A percentile compares a stretch with the other conserved stretches of the same genome.
Conservation (phyloP, 768 basidiomycete species). For the Lentinula sp. region DNA sequence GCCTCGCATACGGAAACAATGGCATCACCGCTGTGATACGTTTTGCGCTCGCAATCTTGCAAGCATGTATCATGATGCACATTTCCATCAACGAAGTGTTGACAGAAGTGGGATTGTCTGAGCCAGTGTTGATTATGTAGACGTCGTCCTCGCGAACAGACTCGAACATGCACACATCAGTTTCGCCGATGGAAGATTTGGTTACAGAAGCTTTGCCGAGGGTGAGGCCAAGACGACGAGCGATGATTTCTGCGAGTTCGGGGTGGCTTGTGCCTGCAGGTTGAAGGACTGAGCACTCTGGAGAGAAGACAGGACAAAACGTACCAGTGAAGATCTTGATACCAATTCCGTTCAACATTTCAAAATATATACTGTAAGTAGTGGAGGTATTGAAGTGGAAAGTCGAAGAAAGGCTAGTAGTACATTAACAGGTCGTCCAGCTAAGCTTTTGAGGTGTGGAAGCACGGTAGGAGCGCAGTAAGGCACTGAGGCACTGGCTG, state of each 20-base stretch:
- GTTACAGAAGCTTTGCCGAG: slow-evolving; percentile 85
- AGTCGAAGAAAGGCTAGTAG: neutral
- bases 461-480: neutral
- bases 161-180: slow-evolving; percentile 85
- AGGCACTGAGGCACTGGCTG: neutral
- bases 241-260: slow-evolving; percentile 90
- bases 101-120: slow-evolving; percentile 33
- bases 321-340: slow-evolving; percentile 54
- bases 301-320: slow-evolving; percentile 10
- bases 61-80: slow-evolving; percentile 98
- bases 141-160: slow-evolving; percentile 98
- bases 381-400: neutral
- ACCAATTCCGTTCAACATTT: slow-evolving; percentile 49
- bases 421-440: neutral
- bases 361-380: neutral
- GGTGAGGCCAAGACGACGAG: slow-evolving; percentile 84
- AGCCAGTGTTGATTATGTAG: slow-evolving; percentile 93
- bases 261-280: slow-evolving; percentile 84
- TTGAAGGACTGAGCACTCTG: slow-evolving; percentile 19
- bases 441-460: neutral
- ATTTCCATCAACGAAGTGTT: slow-evolving; percentile 97
- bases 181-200: slow-evolving; percentile 87
- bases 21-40: slow-evolving; percentile 98
- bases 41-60: slow-evolving; percentile 98
- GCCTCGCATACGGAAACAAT: slow-evolving; percentile 93